Evolutionary conservation across 768 basidiomycete genomes (phyloP), one percentile per base, ranked within the genome.

Genomic region (Boletus sp.): DNA sequence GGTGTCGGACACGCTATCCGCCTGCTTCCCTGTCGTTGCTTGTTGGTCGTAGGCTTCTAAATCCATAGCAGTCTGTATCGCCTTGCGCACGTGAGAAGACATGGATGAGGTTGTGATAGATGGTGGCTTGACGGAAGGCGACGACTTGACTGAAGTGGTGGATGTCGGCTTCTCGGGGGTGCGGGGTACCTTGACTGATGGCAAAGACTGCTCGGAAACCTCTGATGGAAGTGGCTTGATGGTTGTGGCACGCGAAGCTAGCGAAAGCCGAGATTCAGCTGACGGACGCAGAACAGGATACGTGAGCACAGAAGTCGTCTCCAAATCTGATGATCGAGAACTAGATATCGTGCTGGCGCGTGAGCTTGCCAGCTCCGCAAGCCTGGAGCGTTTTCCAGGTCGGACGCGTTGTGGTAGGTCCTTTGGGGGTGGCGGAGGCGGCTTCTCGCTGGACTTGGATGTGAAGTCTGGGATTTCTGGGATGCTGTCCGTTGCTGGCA

Each of bases 231-330:
- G 45, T 30, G 58, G 30, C 41, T 47, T 61, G 35, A 43, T 21
- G 13, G 58, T 63, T 17, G 69, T 63, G 37, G 59, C 54, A 30
- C 56, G 66, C 2, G 72, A 67, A 51, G 59, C 64, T 11, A 67
- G 46, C 38, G 70, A 73, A 46, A 72, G 55, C 30, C 71, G 64
- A 19, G 88, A 90, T 46, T 80, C 77, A 3, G 82, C 66, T 27
- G 84, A 78, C n/a, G 88, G 89, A 17, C 88, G 83, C 56, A 90
- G 75, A 17, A 65, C 77, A 23, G 88, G 85, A 64, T 85, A 90
- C 1, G 89, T 90, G 61, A 83, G 80, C n/a, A 87, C 76, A 25
- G 87, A 84, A 4, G 81, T 83, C 0, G 81, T 72, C 33, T 80
- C 74, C 40, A 81, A 54, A 54, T 79, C 80, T 3, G 79, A 81